Base-by-base conservation (phyloP, 2,329 filamentous ascomycete genomes). In the Bipolaris zeicola region DNA sequence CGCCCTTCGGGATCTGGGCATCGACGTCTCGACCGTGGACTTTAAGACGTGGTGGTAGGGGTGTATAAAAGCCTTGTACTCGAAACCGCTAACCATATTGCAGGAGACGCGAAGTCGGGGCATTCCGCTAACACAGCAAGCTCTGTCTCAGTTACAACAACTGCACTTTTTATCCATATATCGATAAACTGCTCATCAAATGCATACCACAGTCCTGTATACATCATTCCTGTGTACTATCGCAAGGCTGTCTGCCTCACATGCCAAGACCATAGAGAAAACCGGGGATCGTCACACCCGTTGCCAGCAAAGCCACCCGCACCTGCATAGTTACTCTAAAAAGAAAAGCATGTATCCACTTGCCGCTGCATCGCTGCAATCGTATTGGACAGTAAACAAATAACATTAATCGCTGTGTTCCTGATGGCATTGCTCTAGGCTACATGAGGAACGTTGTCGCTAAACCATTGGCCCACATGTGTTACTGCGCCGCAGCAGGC, bases 21-120 rank as follows among this genome's bases (percentile, higher is more conserved):
- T 96, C 61, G 83, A 90, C 69, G 85, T 94, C 53, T 80, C 83
- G 43, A 91, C 91, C 0, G 84, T 87, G 68, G 85, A 92, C 66
- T 96, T 96, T 73, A 80, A 80, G 43, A 87, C 82, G 14, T 96
- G 92, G 92, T 96, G 92, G 92, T 77, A 60, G 62, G 74, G 57
- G 13, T n/a, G 13, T 3, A 13, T 13, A 11, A 10, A n/a, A 6
- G 14, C 16, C n/a, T 36, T 26, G 16, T 50, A 16, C 20, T 11
- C 10, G 8, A 14, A 5, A 37, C 28, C 44, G 39, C 67, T 71
- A 24, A 65, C 42, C 3, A 16, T n/a, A n/a, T 8, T 53, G 6
- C 42, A 75, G 72, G 72, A 69, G 67, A 34, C 62, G 67, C 42
- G 73, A 76, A 55, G 65, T 76, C 10, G 67, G 68, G 18, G 70